Evolutionary conservation across 2,329 filamentous ascomycete genomes (phyloP).

Genomic region (Thelonectria discophora): DNA sequence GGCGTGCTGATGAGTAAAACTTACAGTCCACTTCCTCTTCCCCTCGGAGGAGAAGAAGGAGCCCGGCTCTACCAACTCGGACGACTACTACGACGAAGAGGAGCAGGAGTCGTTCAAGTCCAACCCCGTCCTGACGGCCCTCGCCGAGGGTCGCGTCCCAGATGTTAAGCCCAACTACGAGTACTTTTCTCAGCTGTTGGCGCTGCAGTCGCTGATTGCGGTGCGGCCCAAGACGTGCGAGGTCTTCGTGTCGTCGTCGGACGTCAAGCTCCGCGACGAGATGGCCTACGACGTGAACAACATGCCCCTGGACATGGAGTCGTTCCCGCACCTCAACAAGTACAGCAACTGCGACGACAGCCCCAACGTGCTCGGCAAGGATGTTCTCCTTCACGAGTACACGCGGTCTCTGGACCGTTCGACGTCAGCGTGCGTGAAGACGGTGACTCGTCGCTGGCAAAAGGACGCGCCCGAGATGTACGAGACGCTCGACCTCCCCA

Average conservation of each 20-base stretch:
- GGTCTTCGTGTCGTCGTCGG: slow-evolving; percentile 65
- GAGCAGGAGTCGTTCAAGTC: slow-evolving; percentile 67
- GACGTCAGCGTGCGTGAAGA: slow-evolving; percentile 64
- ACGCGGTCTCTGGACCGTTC: slow-evolving; percentile 63
- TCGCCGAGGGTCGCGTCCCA: slow-evolving; percentile 65
- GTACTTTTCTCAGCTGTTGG: slow-evolving; percentile 66
- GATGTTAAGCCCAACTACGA: slow-evolving; percentile 69
- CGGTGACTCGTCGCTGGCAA: slow-evolving; percentile 65
- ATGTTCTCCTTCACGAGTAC: slow-evolving; percentile 67
- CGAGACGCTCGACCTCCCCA: slow-evolving; percentile 59
- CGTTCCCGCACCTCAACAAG: slow-evolving; percentile 66
- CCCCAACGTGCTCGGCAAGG: slow-evolving; percentile 60
- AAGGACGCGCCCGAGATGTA: slow-evolving; percentile 65
- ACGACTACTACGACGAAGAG: slow-evolving; percentile 56
- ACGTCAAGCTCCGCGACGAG: slow-evolving; percentile 61
- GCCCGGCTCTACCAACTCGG: slow-evolving; percentile 69
- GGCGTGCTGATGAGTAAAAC: slow-evolving; percentile 25
- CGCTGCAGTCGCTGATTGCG: slow-evolving; percentile 61
- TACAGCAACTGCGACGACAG: slow-evolving; percentile 62
- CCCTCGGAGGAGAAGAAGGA: slow-evolving; percentile 64
- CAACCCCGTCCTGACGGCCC: slow-evolving; percentile 69
- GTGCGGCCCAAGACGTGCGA: slow-evolving; percentile 67
- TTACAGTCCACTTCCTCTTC: slow-evolving; percentile 68
- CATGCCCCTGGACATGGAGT: slow-evolving; percentile 52
- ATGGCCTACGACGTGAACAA: slow-evolving; percentile 56